Evolutionary conservation across 2,329 filamentous ascomycete species (phyloP).

Genomic region (Sphaceloma murrayae): DNA sequence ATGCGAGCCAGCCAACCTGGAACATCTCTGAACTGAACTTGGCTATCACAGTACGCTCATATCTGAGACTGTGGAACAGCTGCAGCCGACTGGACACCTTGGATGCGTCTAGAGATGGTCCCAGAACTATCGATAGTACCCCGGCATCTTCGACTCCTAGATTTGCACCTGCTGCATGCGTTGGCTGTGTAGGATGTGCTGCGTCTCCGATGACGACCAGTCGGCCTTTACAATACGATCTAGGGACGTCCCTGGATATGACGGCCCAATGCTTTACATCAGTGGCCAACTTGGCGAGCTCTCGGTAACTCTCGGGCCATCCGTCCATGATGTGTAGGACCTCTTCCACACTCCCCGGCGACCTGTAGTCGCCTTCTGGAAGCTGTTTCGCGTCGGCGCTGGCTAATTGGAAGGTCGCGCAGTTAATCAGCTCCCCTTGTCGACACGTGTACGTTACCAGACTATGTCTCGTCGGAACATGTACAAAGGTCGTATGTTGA

Average conservation of each 20-base stretch:
- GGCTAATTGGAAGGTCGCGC: slow-evolving; percentile 12
- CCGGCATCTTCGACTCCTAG: slow-evolving; percentile 17
- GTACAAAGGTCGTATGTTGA: slow-evolving; percentile 10
- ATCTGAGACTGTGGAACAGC: slow-evolving; percentile 9
- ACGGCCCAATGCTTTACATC: slow-evolving; percentile 16
- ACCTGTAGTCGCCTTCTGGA: slow-evolving; percentile 3
- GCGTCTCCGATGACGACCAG: slow-evolving; percentile 30
- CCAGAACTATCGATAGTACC: slow-evolving; percentile 8
- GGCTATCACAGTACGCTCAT: slow-evolving; percentile 4
- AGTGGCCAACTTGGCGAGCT: neutral
- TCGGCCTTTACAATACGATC: slow-evolving; percentile 25
- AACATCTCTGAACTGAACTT: slow-evolving; percentile 8
- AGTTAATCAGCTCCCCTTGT: slow-evolving; percentile 13
- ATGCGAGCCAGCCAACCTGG: neutral
- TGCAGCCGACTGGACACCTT: slow-evolving; percentile 1
- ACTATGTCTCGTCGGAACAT: slow-evolving; percentile 3
- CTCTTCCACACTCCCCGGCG: slow-evolving; percentile 5
- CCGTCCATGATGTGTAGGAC: slow-evolving; percentile 11
- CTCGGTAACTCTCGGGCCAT: slow-evolving; percentile 7
- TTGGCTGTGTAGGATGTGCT: slow-evolving; percentile 31
- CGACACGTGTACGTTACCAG: slow-evolving; percentile 12
- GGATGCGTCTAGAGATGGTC: neutral
- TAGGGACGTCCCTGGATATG: slow-evolving; percentile 11
- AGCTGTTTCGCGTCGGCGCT: slow-evolving; percentile 5
- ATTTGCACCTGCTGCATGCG: slow-evolving; percentile 25